Evolutionary conservation across 768 basidiomycete genomes (phyloP), one percentile per base, ranked within the genome.

Genomic region (Artomyces pyxidatus): DNA sequence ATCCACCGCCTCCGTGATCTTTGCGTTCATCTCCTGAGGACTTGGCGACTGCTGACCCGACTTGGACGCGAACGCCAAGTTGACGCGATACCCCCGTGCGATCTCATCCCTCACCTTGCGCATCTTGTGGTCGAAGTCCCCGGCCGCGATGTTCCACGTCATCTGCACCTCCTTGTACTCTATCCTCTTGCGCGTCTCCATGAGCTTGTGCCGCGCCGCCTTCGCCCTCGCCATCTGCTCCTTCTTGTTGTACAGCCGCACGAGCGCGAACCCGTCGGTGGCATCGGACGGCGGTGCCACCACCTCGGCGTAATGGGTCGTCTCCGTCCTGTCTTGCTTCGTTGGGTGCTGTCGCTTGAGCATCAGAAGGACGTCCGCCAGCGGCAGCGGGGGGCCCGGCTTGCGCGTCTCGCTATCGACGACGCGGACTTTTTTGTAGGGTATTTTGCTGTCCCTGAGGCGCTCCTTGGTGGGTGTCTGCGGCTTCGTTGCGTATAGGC

Each of bases 121-220:
- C n/a, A 71, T 43, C 54, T 71, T 71, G 59, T 68, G 68, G 26
- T 56, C 53, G 1, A 71, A 48, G 47, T 71, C 70, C 19, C 60
- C 60, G 14, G 49, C n/a, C 19, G 58, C 61, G 19, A 65, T 59
- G 19, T 57, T 59, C 68, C 68, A 71, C 3, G 70, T 63, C 39
- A 71, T 47, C 47, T 69, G 69, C 14, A 71, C 57, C 50, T 69
- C 63, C 57, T 69, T 68, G 38, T 54, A 46, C 44, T 61, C 58
- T 51, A 44, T 51, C 26, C 49, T 47, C 44, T 29, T 55, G 10
- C 49, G 49, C 19, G 50, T 46, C 12, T 27, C 54, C 9, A 23
- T 42, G 3, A 37, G 47, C 43, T 49, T 45, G 21, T 42, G 16
- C 27, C 55, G 55, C 19, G 43, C 42, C 0, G 39, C n/a, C 27